phyloP scores from a whole-genome alignment of 139 green algal species.

The Micromonas commoda region DNA sequence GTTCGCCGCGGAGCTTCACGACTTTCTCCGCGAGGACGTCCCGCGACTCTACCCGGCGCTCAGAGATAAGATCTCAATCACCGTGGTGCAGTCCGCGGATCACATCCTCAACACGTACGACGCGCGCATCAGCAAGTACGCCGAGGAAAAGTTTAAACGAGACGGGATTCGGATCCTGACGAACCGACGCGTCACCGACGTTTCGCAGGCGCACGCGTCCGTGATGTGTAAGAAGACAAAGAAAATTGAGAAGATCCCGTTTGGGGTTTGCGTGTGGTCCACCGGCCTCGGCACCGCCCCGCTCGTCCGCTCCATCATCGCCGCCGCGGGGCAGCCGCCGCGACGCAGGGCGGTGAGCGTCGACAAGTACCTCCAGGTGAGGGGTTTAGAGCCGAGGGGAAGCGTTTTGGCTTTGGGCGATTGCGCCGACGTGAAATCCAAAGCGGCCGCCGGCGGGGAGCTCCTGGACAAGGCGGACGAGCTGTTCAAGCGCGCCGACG shows the following conservation, averaged over 20 bases:
- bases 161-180: slow-evolving; percentile 35
- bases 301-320: background rate
- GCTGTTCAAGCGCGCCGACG: slow-evolving; percentile 4
- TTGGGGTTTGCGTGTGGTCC: slow-evolving; percentile 83
- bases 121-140: slow-evolving; percentile 73
- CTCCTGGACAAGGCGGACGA: background rate
- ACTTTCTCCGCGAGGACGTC: slow-evolving; percentile 59
- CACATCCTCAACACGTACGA: slow-evolving; percentile 59
- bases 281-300: slow-evolving; percentile 55
- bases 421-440: slow-evolving; percentile 3
- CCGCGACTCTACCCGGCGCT: slow-evolving; percentile 31
- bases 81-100: slow-evolving; percentile 15
- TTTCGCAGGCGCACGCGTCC: slow-evolving; percentile 24
- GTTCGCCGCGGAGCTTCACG: slow-evolving; percentile 64
- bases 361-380: slow-evolving; percentile 1
- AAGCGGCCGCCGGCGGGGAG: background rate
- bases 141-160: slow-evolving; percentile 56
- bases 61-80: background rate
- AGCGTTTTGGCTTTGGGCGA: slow-evolving; percentile 8
- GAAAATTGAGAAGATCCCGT: slow-evolving; percentile 52
- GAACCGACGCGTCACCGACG: slow-evolving; percentile 34
- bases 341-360: background rate
- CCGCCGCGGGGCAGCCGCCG: background rate
- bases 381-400: background rate
- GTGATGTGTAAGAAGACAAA: slow-evolving; percentile 30